These are phyloP conservation scores for Ampelocalamus luodianensis DNA, from an alignment of 176 grass and related monocot genomes.

Conservation along the genomic window DNA sequence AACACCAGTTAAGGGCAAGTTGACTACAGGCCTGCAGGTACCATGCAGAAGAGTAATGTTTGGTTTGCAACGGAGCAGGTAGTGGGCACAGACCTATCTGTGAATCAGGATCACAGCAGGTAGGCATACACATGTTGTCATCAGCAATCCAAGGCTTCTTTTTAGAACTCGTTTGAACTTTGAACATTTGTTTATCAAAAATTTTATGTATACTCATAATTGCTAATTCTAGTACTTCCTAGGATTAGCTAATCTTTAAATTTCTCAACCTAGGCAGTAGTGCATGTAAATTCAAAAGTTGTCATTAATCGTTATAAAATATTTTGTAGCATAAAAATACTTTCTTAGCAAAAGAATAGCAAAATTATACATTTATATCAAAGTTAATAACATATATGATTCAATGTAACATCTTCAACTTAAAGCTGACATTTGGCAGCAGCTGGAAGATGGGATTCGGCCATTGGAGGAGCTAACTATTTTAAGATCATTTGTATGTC, in stretches of 20 bases:
- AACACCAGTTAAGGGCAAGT: background rate
- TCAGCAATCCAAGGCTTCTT: background rate
- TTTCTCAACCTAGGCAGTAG: background rate
- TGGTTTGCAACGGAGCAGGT: background rate
- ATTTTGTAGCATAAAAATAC: background rate
- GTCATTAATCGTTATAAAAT: background rate
- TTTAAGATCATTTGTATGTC: conserved; percentile 16
- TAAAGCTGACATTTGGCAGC: background rate
- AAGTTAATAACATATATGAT: background rate
- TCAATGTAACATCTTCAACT: conserved; percentile 2
- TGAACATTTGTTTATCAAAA: background rate
- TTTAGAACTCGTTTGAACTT: background rate
- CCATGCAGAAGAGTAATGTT: background rate
- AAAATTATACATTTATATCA: background rate
- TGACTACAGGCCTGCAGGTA: background rate
- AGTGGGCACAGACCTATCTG: background rate
- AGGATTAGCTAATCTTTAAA: background rate
- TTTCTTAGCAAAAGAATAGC: background rate
- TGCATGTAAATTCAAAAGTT: background rate
- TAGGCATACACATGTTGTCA: background rate
- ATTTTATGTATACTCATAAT: background rate
- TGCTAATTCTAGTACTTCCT: background rate
- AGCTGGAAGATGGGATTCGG: background rate
- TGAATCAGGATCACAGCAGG: background rate
- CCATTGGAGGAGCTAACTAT: background rate